Evolutionary conservation across 345 rosid species (phyloP), one percentile per base, ranked within the genome.

Genomic region (Lagerstroemia speciosa): DNA sequence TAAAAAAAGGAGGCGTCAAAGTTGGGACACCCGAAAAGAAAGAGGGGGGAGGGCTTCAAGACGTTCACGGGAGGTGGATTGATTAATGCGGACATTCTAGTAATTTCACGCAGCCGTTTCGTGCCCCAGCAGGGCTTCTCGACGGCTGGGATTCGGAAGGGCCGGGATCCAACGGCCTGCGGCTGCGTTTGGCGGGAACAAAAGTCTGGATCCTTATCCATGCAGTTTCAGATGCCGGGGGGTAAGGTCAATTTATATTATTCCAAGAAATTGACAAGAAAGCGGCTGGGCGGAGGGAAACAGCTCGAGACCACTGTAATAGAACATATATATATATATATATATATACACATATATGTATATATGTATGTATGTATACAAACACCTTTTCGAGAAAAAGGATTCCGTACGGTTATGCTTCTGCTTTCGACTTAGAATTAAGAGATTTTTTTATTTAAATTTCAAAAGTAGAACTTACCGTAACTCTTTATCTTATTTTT

Each of bases 181-280:
- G 40, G 19, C 11, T n/a, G 27, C 8, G 43, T 5, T 14, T 2
- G 46, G 15, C 46, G 43, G 29, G 31, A 20, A 65, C 32, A 40
- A 24, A 38, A 40, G 15, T 65, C 67, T 38, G 31, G 30, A 65
- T 65, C 67, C 67, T 65, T 65, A 65, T 65, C 67, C 67, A 38
- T 40, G 67, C 50, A 64, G 24, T 15, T 40, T 17, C 50, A 65
- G 40, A 24, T 65, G 24, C 20, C 32, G 19, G 67, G 40, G 20
- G 45, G 37, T 1, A n/a, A 41, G 48, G 48, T 37, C 67, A 36
- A n/a, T 9, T n/a, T 38, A 36, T 64, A 22, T 9, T 36, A 38
- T 65, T 65, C 48, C 45, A 24, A 65, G 45, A 37, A 38, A 22
- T 65, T 64, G 67, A 34, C 17, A n/a, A 37, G 34, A 58, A 67